Evolutionary conservation across 495 filamentous ascomycete genomes (phyloP).

Genomic region (Daldinia grandis): DNA sequence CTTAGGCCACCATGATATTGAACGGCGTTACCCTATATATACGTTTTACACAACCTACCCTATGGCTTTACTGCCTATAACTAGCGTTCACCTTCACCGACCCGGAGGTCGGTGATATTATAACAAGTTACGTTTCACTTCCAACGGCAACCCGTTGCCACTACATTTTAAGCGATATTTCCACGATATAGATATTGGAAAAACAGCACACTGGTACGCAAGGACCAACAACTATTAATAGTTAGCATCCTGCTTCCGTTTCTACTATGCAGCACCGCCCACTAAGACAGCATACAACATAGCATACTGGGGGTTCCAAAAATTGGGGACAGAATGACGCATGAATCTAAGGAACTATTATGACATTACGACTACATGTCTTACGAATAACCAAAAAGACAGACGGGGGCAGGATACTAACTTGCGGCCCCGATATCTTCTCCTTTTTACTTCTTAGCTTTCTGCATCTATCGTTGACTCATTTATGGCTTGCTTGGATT

Average conservation of each 20-base stretch:
- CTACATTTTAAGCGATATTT: conserved; percentile 10
- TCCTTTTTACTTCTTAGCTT: conserved; percentile 7
- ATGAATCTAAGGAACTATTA: conserved; percentile 28
- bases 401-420: conserved; percentile 7
- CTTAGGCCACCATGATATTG: conserved; percentile 24
- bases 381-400: conserved; percentile 9
- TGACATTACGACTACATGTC: conserved; percentile 28
- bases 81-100: conserved; percentile 4
- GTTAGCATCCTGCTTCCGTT: conserved; percentile 13
- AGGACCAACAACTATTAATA: conserved; percentile 29
- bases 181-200: conserved; percentile 38
- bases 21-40: conserved; percentile 27
- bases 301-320: conserved; percentile 22
- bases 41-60: conserved; percentile 31
- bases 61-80: conserved; percentile 10
- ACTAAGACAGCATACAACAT: conserved; percentile 13
- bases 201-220: conserved; percentile 46
- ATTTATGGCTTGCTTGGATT: not conserved
- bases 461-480: not conserved
- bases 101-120: conserved; percentile 10
- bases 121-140: conserved; percentile 32
- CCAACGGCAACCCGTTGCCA: conserved; percentile 12
- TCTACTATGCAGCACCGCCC: conserved; percentile 4
- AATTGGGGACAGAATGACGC: conserved; percentile 30
- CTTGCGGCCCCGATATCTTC: not conserved